Evolutionary conservation across 805 yeast species (phyloP).

Genomic region (Wickerhamiella dianesei): DNA sequence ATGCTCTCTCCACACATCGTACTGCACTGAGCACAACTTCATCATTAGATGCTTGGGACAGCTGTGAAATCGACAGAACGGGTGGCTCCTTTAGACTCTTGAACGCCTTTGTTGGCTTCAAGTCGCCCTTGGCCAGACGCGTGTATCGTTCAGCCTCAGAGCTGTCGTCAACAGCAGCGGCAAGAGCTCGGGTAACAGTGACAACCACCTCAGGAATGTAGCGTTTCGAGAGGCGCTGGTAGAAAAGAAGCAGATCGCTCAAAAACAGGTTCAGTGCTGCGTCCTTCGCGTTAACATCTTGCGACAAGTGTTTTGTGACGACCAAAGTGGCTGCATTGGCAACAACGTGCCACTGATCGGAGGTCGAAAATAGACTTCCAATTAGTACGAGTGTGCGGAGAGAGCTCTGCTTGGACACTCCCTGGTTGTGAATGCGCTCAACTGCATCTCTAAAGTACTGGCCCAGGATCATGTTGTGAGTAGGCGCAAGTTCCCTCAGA

Average conservation of each 20-base stretch:
- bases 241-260: slow-evolving; percentile 50
- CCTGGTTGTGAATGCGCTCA: slow-evolving; percentile 34
- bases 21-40: slow-evolving; percentile 11
- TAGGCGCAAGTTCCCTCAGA: slow-evolving; percentile 43
- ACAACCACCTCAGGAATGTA: slow-evolving; percentile 63
- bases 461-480: slow-evolving; percentile 51
- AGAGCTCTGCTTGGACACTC: slow-evolving; percentile 32
- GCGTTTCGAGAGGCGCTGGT: slow-evolving; percentile 71
- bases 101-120: not conserved
- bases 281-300: slow-evolving; percentile 31
- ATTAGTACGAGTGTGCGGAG: slow-evolving; percentile 53
- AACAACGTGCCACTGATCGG: slow-evolving; percentile 88
- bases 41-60: slow-evolving; percentile 2
- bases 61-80: not conserved
- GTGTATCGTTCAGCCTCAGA: not conserved
- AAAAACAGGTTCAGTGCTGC: slow-evolving; percentile 46
- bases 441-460: slow-evolving; percentile 47
- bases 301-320: slow-evolving; percentile 56
- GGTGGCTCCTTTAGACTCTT: not conserved
- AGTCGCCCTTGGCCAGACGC: not conserved
- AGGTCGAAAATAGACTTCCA: slow-evolving; percentile 77
- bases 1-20: slow-evolving; percentile 10
- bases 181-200: slow-evolving; percentile 29
- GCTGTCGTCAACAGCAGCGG: not conserved
- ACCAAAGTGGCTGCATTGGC: slow-evolving; percentile 71